These are phyloP conservation scores for Lablab purpureus DNA, from an alignment of 306 rosid species.

Conservation along the genomic window DNA sequence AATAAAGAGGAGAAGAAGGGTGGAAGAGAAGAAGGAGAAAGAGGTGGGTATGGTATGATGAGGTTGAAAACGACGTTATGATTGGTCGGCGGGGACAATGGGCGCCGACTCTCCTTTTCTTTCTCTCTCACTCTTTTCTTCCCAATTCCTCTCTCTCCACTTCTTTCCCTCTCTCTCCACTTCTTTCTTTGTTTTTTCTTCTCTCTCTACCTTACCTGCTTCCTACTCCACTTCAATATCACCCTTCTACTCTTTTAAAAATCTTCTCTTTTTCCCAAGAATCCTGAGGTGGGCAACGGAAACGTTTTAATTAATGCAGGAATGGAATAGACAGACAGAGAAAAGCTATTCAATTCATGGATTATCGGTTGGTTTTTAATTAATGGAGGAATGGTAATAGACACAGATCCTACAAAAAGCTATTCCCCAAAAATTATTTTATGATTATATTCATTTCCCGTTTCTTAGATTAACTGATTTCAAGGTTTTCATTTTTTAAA, in stretches of 20 bases:
- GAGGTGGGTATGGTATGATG: conserved; percentile 20
- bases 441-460: too few relatives aligned
- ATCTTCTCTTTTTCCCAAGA: background rate
- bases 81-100: conserved; percentile 83
- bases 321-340: too few relatives aligned
- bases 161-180: too few relatives aligned
- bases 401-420: too few relatives aligned
- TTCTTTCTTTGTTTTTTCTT: background rate
- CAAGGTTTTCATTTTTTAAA: too few relatives aligned
- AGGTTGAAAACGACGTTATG: conserved; percentile 59
- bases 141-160: conserved; percentile 3
- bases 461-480: too few relatives aligned
- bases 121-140: conserved; percentile 2
- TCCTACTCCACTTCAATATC: conserved; percentile 29
- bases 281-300: background rate
- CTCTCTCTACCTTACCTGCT: background rate
- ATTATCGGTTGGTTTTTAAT: too few relatives aligned
- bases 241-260: background rate
- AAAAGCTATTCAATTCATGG: too few relatives aligned
- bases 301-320: background rate
- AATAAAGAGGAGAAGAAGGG: background rate
- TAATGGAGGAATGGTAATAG: too few relatives aligned
- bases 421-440: too few relatives aligned
- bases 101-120: conserved; percentile 79
- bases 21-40: background rate